Percentiles rank a stretch among this genome's conserved stretches.
phyloP scores from a whole-genome alignment of 768 basidiomycete genomes.

The Nevesoporus exiguus region DNA sequence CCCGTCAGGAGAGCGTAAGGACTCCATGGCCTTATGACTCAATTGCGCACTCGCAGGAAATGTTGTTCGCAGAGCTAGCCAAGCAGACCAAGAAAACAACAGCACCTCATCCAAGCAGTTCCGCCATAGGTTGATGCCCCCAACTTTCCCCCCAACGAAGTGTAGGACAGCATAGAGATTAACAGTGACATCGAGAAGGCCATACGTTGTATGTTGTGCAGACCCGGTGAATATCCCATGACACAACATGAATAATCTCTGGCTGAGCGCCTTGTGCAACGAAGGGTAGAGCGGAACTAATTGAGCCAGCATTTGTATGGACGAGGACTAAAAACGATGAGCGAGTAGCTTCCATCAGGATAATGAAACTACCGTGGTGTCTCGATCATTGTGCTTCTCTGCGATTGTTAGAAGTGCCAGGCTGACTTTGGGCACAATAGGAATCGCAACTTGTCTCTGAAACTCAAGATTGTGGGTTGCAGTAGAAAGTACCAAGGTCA shows the following conservation, averaged over 20 bases:
- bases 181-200: slow-evolving; percentile 45
- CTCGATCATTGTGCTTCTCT: slow-evolving; percentile 47
- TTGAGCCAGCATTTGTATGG: slow-evolving; percentile 46
- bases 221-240: slow-evolving; percentile 57
- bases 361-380: slow-evolving; percentile 48
- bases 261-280: slow-evolving; percentile 53
- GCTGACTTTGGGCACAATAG: slow-evolving; percentile 71
- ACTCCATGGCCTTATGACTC: slow-evolving; percentile 5
- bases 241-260: slow-evolving; percentile 50
- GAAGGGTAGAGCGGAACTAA: slow-evolving; percentile 67
- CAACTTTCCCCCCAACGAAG: slow-evolving; percentile 76
- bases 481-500: slow-evolving; percentile 57
- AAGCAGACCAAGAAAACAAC: slow-evolving; percentile 60
- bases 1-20: slow-evolving; percentile 7
- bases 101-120: slow-evolving; percentile 71
- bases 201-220: slow-evolving; percentile 39
- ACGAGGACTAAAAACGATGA: slow-evolving; percentile 40
- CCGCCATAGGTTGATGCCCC: slow-evolving; percentile 67
- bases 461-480: slow-evolving; percentile 69
- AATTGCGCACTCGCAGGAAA: slow-evolving; percentile 42
- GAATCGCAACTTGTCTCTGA: slow-evolving; percentile 71
- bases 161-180: slow-evolving; percentile 61
- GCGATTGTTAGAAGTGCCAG: slow-evolving; percentile 52
- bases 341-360: neutral
- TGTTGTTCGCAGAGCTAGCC: slow-evolving; percentile 56